Base-by-base conservation (phyloP, 2,329 filamentous ascomycete genomes). In the Stachybotrys elegans region DNA sequence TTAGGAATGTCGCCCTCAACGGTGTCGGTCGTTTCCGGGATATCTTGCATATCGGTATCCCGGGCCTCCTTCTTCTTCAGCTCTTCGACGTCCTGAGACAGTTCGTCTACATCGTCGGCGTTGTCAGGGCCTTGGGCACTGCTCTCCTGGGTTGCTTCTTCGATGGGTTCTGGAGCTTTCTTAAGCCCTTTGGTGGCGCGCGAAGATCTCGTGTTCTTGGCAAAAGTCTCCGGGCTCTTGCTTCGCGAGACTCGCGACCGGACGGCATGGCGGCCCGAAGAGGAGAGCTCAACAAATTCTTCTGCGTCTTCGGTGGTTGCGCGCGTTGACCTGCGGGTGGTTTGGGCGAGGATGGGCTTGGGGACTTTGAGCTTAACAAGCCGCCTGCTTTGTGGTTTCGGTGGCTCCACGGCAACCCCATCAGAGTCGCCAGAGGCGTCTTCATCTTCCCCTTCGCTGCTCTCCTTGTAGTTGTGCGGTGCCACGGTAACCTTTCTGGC, bases 241-340 rank as follows among this genome's bases (percentile, higher is more conserved):
- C 77, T 82, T 43, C 67, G 68, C 22, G 76, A 77, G 34, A 73
- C 72, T 16, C 66, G 66, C 31, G 75, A 68, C 3, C 68, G 57
- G 32, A 69, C 68, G 17, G 71, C 73, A 50, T 84, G 79, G 45
- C 69, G 73, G n/a, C 80, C 81, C 7, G 80, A 83, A 52, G 70
- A 76, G 6, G 79, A 76, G 13, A 84, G 65, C 53, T 83, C 78
- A 5, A 81, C 59, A 6, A 81, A 70, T 5, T 73, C 67, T 35
- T 80, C 76, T 0, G 68, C 67, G 38, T 81, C 77, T 36, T 74
- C 77, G 4, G 77, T 79, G 43, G 65, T 71, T 14, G 74, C 76
- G 23, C 78, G 66, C 11, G 78, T 81, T 9, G 65, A 57, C 52
- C 76, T 67, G 25, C 77, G 69, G 31, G 70, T 69, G 2, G 54